phyloP scores from a whole-genome alignment of 106 monocot species.

The Dendrobium catenatum region DNA sequence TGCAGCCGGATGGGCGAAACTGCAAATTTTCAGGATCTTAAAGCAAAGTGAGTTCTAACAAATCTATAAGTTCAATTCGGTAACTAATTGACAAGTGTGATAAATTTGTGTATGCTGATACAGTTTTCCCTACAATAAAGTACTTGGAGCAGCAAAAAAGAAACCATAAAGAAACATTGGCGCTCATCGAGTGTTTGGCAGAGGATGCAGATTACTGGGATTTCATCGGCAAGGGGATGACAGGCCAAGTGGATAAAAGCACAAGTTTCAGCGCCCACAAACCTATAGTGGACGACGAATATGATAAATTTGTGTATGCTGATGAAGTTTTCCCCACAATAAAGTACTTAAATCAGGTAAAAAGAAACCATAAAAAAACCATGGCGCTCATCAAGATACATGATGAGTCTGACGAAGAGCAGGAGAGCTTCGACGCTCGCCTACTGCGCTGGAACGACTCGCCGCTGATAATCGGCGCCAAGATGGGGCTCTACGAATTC shows the following conservation, averaged over 20 bases:
- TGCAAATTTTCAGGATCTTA: neutral
- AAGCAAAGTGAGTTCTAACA: constrained; percentile 12
- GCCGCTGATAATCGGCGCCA: constrained; percentile 14
- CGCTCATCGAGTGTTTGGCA: constrained; percentile 7
- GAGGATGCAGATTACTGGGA: constrained; percentile 3
- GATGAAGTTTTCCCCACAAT: too few relatives aligned
- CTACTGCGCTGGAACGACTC: constrained; percentile 14
- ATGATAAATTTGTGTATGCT: too few relatives aligned
- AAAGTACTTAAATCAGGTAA: too few relatives aligned
- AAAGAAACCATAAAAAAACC: too few relatives aligned
- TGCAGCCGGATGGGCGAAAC: constrained; percentile 4
- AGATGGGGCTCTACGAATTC: constrained; percentile 18
- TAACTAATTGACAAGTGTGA: neutral
- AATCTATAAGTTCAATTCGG: neutral
- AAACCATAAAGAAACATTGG: constrained; percentile 6
- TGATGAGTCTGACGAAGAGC: too few relatives aligned
- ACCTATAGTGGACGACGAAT: neutral
- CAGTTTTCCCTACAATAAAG: neutral
- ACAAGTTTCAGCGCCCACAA: too few relatives aligned
- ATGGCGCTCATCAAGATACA: too few relatives aligned
- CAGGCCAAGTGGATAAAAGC: neutral
- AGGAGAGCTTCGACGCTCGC: too few relatives aligned
- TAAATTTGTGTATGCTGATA: too few relatives aligned
- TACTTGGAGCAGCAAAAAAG: constrained; percentile 4
- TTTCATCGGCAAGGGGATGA: constrained; percentile 4